A percentile compares a stretch with the other conserved stretches of the same genome.
Evolutionary conservation across 1,284 basidiomycete genomes (phyloP).

Genomic region (Coniferiporia sulphurascens): DNA sequence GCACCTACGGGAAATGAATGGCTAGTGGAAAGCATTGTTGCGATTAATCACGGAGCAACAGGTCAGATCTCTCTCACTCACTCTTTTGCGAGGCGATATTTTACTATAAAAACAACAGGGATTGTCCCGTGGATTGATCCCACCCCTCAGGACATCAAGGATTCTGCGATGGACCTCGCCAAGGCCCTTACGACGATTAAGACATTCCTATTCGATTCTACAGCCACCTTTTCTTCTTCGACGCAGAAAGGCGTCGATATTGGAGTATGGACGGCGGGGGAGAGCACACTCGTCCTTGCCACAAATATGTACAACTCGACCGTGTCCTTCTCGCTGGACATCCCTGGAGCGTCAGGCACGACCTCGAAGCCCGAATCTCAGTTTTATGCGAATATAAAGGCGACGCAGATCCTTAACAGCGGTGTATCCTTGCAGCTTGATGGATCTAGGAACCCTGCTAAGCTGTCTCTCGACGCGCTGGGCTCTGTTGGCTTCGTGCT

Average conservation of each 20-base stretch:
- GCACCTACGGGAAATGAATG: slow-evolving; percentile 65
- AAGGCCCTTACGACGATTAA: slow-evolving; percentile 35
- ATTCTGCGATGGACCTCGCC: slow-evolving; percentile 50
- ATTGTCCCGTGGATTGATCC: slow-evolving; percentile 69
- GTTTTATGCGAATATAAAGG: not conserved
- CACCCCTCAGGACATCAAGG: slow-evolving; percentile 54
- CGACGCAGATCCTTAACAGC: slow-evolving; percentile 33
- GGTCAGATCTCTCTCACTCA: slow-evolving; percentile 31
- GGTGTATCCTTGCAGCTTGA: slow-evolving; percentile 22
- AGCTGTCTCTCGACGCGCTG: slow-evolving; percentile 2
- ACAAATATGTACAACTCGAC: slow-evolving; percentile 37
- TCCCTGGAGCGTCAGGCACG: slow-evolving; percentile 23
- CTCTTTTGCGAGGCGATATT: not conserved
- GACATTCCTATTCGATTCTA: slow-evolving; percentile 36
- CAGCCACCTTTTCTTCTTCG: slow-evolving; percentile 26
- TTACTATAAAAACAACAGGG: slow-evolving; percentile 30
- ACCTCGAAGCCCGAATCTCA: too few species aligned
- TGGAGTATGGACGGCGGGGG: slow-evolving; percentile 38
- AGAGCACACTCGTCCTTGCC: slow-evolving; percentile 37
- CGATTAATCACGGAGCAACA: slow-evolving; percentile 65
- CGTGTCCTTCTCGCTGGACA: slow-evolving; percentile 26
- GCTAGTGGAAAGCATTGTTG: slow-evolving; percentile 56
- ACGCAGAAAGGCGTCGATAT: slow-evolving; percentile 33
- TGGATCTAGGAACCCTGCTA: not conserved
- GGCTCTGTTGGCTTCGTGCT: slow-evolving; percentile 5